Evolutionary conservation across 225 moss, liverwort and hornwort species (phyloP).

Genomic region (Sphagnum contortum): DNA sequence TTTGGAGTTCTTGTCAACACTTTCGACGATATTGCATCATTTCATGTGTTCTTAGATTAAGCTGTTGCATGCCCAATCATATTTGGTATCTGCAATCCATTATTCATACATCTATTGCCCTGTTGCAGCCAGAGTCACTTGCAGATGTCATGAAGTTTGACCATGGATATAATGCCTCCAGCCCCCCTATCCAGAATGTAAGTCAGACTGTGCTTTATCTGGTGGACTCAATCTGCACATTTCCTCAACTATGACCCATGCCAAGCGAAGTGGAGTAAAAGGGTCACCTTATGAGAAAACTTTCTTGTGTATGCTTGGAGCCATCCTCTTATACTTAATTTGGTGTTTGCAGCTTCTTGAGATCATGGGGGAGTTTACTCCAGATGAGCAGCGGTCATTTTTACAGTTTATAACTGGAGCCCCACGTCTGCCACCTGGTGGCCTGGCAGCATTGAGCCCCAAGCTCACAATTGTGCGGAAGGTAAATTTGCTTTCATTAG

Average conservation of each 20-base stretch:
- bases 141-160: slow-evolving; percentile 96
- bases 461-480: slow-evolving; percentile 97
- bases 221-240: too few species aligned
- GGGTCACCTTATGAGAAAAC: too few species aligned
- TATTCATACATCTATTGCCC: background rate
- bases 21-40: too few species aligned
- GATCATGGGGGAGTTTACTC: slow-evolving; percentile 93
- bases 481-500: slow-evolving; percentile 19
- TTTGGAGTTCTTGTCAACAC: too few species aligned
- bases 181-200: slow-evolving; percentile 96
- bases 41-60: too few species aligned
- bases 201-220: slow-evolving; percentile 5
- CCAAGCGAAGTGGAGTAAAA: too few species aligned
- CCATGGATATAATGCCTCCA: slow-evolving; percentile 93
- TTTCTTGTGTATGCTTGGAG: too few species aligned
- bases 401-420: slow-evolving; percentile 95
- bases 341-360: slow-evolving; percentile 61
- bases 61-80: too few species aligned
- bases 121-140: slow-evolving; percentile 70
- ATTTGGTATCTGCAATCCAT: too few species aligned
- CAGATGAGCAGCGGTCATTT: slow-evolving; percentile 88
- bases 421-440: slow-evolving; percentile 87
- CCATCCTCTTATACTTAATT: too few species aligned
- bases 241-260: too few species aligned
- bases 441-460: slow-evolving; percentile 82